phyloP scores from a whole-genome alignment of 176 grass and related monocot genomes.

The Stipa capillata region DNA sequence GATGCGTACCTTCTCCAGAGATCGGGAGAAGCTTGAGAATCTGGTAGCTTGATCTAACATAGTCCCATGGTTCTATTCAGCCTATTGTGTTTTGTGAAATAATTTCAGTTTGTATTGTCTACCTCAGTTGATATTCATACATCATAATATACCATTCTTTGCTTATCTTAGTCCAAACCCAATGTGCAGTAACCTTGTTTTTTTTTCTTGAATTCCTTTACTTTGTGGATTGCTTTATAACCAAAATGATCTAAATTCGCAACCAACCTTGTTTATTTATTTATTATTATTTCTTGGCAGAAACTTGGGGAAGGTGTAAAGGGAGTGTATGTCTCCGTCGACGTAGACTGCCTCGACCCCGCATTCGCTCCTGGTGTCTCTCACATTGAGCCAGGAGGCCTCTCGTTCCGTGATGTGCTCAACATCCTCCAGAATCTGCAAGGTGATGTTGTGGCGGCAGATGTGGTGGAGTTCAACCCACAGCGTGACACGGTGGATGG shows the following conservation, averaged over 20 bases:
- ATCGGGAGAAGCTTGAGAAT: conserved; percentile 74
- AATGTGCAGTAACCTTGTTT: background rate
- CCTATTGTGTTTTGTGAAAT: background rate
- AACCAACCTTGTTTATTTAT: background rate
- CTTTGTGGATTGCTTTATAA: background rate
- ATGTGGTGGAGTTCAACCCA: conserved; percentile 98
- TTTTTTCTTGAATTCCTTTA: background rate
- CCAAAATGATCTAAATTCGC: background rate
- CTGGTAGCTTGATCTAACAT: conserved; percentile 35
- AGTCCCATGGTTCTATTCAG: background rate
- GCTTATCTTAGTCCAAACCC: background rate
- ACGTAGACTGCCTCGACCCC: conserved; percentile 89
- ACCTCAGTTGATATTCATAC: background rate
- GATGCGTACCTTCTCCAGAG: conserved; percentile 88
- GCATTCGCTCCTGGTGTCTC: conserved; percentile 95
- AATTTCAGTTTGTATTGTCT: background rate
- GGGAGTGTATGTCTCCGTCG: conserved; percentile 85
- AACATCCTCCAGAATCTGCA: conserved; percentile 95
- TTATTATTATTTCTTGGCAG: conserved; percentile 22
- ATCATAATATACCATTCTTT: background rate
- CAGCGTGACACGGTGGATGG: conserved; percentile 93
- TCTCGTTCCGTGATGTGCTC: conserved; percentile 87
- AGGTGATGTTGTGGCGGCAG: conserved; percentile 70
- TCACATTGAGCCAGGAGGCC: conserved; percentile 92
- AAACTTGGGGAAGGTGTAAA: conserved; percentile 97